phyloP scores from a whole-genome alignment of 805 yeast species.

The Metschnikowia continentalis region DNA sequence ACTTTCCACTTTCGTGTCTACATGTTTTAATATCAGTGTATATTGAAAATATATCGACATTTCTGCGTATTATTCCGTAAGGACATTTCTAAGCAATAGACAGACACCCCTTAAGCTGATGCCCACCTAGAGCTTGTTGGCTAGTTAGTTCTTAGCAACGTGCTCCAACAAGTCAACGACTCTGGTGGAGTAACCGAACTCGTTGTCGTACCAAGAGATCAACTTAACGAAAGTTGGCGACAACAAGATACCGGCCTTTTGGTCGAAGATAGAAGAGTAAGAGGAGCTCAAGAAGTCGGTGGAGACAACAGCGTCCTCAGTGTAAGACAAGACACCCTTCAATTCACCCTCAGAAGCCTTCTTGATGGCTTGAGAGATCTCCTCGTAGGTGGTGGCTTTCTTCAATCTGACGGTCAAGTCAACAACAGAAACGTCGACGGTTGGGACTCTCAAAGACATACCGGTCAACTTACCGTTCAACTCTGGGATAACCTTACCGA shows the following conservation, averaged over 20 bases:
- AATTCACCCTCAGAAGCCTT: constrained; percentile 72
- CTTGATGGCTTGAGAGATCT: constrained; percentile 73
- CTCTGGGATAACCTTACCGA: constrained; percentile 89
- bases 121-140: constrained; percentile 13
- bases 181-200: constrained; percentile 94
- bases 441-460: constrained; percentile 91
- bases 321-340: constrained; percentile 83
- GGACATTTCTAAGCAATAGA: constrained; percentile 8
- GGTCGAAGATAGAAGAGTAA: constrained; percentile 86
- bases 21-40: not conserved
- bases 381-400: constrained; percentile 75
- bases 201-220: constrained; percentile 94
- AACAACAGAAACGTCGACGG: constrained; percentile 89
- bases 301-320: constrained; percentile 89
- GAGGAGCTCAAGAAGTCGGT: constrained; percentile 81
- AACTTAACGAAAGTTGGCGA: constrained; percentile 88
- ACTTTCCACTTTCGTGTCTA: not conserved
- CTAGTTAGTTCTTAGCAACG: constrained; percentile 51
- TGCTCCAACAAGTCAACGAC: constrained; percentile 85
- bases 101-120: not conserved
- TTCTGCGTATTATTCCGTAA: not conserved
- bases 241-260: constrained; percentile 84
- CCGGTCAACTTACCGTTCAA: constrained; percentile 93
- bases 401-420: constrained; percentile 82
- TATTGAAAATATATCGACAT: not conserved